A percentile compares a stretch with the other conserved stretches of the same genome.
Evolutionary conservation across 768 basidiomycete genomes (phyloP).

Genomic region (Podaxis sp.): DNA sequence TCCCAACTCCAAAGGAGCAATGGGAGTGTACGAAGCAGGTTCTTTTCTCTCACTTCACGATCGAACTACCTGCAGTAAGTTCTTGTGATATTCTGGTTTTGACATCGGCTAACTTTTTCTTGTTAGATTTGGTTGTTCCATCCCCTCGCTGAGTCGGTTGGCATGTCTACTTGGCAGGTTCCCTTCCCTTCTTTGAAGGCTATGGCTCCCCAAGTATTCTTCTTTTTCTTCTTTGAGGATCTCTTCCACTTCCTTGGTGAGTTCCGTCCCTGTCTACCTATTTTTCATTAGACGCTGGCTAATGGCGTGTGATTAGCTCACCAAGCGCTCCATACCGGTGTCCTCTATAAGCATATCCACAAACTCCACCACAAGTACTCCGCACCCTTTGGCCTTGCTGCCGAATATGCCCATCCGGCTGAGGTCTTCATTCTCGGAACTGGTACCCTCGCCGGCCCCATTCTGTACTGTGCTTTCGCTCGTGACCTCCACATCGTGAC

Average conservation of each 20-base stretch:
- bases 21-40: constrained; percentile 97
- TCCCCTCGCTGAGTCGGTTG: constrained; percentile 81
- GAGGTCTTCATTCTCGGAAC: constrained; percentile 94
- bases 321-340: constrained; percentile 81
- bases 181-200: constrained; percentile 77
- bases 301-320: constrained; percentile 54
- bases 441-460: constrained; percentile 86
- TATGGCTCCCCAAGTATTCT: constrained; percentile 73
- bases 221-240: constrained; percentile 97
- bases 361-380: constrained; percentile 98
- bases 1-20: constrained; percentile 79
- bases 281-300: constrained; percentile 1
- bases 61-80: constrained; percentile 86
- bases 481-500: constrained; percentile 85
- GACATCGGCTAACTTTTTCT: background rate
- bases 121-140: constrained; percentile 87
- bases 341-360: constrained; percentile 90
- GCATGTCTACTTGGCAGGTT: constrained; percentile 91
- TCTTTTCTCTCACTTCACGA: constrained; percentile 91
- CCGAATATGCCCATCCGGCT: constrained; percentile 97
- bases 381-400: constrained; percentile 95
- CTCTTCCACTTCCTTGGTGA: constrained; percentile 87
- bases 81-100: background rate
- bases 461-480: constrained; percentile 81
- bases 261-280: constrained; percentile 21